Evolutionary conservation across 73 alveolate species (phyloP).

Genomic region (Paramecium tetraurelia): DNA sequence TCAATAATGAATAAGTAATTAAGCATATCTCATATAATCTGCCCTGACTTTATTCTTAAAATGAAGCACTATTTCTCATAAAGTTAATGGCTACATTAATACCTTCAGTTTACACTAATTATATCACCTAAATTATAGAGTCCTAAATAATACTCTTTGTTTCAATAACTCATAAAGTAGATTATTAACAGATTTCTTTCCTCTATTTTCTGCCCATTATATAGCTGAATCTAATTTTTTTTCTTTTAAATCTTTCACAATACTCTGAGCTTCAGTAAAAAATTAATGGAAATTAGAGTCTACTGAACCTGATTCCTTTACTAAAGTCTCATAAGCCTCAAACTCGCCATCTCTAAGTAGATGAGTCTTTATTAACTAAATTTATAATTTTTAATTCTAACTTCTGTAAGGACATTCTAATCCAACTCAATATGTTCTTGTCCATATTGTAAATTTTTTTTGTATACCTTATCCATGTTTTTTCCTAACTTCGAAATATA

Average conservation of each 20-base stretch:
- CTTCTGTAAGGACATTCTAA: conserved; percentile 21
- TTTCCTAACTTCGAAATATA: conserved; percentile 57
- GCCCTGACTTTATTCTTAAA: neutral
- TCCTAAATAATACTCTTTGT: neutral
- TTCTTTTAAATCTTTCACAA: neutral
- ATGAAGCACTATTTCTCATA: neutral
- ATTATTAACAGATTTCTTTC: neutral
- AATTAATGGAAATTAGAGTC: neutral
- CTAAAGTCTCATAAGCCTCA: conserved; percentile 34
- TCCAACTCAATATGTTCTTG: conserved; percentile 42
- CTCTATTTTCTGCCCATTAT: conserved; percentile 36
- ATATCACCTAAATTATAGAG: neutral
- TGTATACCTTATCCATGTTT: conserved; percentile 52
- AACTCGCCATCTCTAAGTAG: conserved; percentile 47
- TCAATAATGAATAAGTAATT: neutral
- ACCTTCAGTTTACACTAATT: neutral
- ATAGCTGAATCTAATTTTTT: conserved; percentile 17
- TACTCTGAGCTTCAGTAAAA: neutral
- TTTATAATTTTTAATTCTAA: neutral
- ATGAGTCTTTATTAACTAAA: conserved; percentile 42
- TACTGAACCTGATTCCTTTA: conserved; percentile 10
- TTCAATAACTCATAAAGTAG: neutral
- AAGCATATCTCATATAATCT: neutral
- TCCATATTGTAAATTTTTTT: conserved; percentile 48
- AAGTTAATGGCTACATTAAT: neutral